Evolutionary conservation across 306 rosid genomes (phyloP), one percentile per base, ranked within the genome.

Genomic region (peach (Prunus persica)): DNA sequence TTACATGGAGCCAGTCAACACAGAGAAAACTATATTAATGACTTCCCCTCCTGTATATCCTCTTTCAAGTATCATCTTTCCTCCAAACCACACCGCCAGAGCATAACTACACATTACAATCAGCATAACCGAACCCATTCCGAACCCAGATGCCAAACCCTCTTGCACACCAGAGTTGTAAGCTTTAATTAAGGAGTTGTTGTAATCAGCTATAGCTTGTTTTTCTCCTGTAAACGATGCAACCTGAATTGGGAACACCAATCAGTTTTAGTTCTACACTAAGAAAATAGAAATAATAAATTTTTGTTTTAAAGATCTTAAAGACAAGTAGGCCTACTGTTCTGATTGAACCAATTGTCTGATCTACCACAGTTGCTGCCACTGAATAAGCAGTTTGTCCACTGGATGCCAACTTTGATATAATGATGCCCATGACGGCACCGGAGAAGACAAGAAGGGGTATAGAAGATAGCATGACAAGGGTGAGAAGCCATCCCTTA

Each of bases 221-320:
- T 84, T 92, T 83, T 94, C 98, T 66, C 98, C 96, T 1, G 98
- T 90, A 85, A 92, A 94, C 49, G 98, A 88, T 67, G 95, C 96
- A 76, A 91, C 96, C 98, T 94, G 86, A 79, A 79, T 30, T 67
- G 6, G 27, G 20, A 72, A 72, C 57, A 4, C 41, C 58, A 20
- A 13, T 68, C 54, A 69, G 72, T 68, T 67, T 60, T 68, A 11
- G 73, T 61, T 69, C 34, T 50, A 45, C 24, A 2, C 64, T 2
- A 20, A 69, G 16, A 34, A 9, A 57, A 65, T 22, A 63, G 34
- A 67, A 72, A 4, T 20, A 2, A 20, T 15, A 45, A 22, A 25
- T 65, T 15, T 64, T 79, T 34, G 4, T 9, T 55, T 71, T 60
- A 62, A 13, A 6, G 13, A 38, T 9, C 49, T 71, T 60, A 62